phyloP scores from a whole-genome alignment of 2,329 filamentous ascomycete genomes.

The Berkeleyomyces rouxiae region DNA sequence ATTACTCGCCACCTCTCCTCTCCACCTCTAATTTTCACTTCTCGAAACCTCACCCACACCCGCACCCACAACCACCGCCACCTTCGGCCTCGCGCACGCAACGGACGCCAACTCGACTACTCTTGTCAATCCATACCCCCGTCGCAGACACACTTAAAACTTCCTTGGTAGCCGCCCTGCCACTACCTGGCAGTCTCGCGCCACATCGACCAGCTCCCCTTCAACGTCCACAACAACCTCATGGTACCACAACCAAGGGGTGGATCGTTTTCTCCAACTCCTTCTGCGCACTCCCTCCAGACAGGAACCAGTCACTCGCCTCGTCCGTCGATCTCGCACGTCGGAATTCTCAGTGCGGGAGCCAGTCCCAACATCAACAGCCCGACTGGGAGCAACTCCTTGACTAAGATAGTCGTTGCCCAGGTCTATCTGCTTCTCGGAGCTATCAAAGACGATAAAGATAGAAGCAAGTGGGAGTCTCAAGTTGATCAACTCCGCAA shows the following conservation, averaged over 20 bases:
- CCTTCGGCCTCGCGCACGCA: neutral
- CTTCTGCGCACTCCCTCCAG: slow-evolving; percentile 36
- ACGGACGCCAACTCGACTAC: neutral
- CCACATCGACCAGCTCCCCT: slow-evolving; percentile 18
- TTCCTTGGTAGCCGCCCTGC: neutral
- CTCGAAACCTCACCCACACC: too few species aligned
- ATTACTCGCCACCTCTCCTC: too few species aligned
- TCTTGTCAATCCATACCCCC: neutral
- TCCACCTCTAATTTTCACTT: too few species aligned
- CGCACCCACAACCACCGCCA: too few species aligned
- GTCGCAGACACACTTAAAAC: neutral
- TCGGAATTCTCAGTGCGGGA: slow-evolving; percentile 40
- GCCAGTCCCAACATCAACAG: slow-evolving; percentile 45
- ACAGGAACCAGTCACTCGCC: slow-evolving; percentile 39
- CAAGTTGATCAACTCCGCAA: slow-evolving; percentile 86
- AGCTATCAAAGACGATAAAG: slow-evolving; percentile 88
- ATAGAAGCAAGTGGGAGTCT: slow-evolving; percentile 75
- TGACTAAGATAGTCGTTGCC: slow-evolving; percentile 86
- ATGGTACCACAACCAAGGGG: slow-evolving; percentile 44
- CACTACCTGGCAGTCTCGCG: neutral
- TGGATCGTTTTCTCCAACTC: slow-evolving; percentile 48
- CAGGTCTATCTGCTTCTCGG: slow-evolving; percentile 90
- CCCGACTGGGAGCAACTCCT: slow-evolving; percentile 45
- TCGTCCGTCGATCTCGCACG: slow-evolving; percentile 33
- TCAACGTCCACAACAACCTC: slow-evolving; percentile 25